Evolutionary conservation across 2,329 filamentous ascomycete genomes (phyloP), one percentile per base, ranked within the genome.

Genomic region (Xylaria sp.): DNA sequence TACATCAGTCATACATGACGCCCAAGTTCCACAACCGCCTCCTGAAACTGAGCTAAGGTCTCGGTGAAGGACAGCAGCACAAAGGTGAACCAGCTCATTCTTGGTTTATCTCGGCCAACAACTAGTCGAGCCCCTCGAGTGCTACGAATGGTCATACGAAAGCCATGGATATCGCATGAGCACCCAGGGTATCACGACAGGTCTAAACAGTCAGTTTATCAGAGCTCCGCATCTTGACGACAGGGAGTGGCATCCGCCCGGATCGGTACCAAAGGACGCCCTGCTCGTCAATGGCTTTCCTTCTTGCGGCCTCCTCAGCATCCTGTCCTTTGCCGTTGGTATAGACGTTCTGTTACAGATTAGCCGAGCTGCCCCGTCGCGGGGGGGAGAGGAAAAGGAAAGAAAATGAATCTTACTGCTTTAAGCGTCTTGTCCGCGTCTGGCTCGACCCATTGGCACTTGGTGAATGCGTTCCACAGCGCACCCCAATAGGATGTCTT

Each of bases 361-460:
- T 2, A 55, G 46, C 28, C 18, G 15, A 46, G 8, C 2, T 6
- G 8, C 7, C 12, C 2, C 10, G n/a, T 20, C 7, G 6, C 44
- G 5, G 44, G 18, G 20, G 13, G 1, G 12, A 7, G 7, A 32
- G 12, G 4, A 50, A 20, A 39, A 20, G 8, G 54, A 41, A 28
- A 15, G 23, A 25, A 12, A 46, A 6, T 5, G 28, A 23, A 34
- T 58, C 73, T 70, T 67, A 75, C 72, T 18, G 72, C 68, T 34
- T 67, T 56, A 7, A 37, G 44, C 7, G 72, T 75, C 39, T 71
- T 73, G 12, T 56, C 64, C 28, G 80, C 78, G 74, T 82, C 80
- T 55, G 78, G 75, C 67, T 84, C 82, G 37, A 86, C 84, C 72
- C 83, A 86, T 69, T 84, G 83, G 80, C 83, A 84, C 59, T 78